phyloP scores from a whole-genome alignment of 23 red algal species.

The Gracilaria gracilis region DNA sequence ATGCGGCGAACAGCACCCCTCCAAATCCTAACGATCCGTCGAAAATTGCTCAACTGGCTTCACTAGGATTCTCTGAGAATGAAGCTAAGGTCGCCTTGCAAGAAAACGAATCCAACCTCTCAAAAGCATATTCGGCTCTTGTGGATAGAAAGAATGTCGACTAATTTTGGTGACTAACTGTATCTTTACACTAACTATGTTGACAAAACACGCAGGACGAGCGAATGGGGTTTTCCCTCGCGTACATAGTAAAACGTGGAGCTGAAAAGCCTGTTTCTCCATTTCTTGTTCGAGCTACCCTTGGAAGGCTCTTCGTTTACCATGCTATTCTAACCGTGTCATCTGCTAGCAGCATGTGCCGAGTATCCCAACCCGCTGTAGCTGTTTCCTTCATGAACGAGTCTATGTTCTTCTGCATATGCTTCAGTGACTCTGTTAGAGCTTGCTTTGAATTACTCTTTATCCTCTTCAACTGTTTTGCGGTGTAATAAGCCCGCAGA shows the following conservation, averaged over 20 bases:
- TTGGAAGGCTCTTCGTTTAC: constrained; percentile 18
- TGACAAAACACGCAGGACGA: neutral
- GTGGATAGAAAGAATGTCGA: constrained; percentile 23
- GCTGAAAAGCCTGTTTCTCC: neutral
- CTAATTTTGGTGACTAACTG: constrained; percentile 29
- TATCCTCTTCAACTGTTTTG: constrained; percentile 42
- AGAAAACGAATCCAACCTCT: constrained; percentile 53
- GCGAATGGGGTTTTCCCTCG: neutral
- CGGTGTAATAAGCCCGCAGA: constrained; percentile 59
- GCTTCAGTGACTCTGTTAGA: constrained; percentile 50
- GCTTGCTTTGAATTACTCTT: constrained; percentile 10
- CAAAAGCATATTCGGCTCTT: constrained; percentile 52
- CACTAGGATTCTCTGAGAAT: constrained; percentile 46
- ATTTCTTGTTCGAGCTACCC: neutral
- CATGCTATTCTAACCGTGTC: constrained; percentile 35
- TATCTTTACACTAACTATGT: constrained; percentile 1
- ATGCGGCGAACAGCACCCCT: constrained; percentile 5
- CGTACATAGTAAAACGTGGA: neutral
- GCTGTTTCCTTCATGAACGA: constrained; percentile 26
- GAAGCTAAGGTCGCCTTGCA: constrained; percentile 41
- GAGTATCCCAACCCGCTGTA: constrained; percentile 61
- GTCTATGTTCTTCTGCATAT: constrained; percentile 44
- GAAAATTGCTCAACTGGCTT: constrained; percentile 44
- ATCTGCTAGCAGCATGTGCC: constrained; percentile 71
- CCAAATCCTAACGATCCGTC: constrained; percentile 59